Evolutionary conservation across 345 rosid species (phyloP).

Genomic region (Abelmoschus esculentus): DNA sequence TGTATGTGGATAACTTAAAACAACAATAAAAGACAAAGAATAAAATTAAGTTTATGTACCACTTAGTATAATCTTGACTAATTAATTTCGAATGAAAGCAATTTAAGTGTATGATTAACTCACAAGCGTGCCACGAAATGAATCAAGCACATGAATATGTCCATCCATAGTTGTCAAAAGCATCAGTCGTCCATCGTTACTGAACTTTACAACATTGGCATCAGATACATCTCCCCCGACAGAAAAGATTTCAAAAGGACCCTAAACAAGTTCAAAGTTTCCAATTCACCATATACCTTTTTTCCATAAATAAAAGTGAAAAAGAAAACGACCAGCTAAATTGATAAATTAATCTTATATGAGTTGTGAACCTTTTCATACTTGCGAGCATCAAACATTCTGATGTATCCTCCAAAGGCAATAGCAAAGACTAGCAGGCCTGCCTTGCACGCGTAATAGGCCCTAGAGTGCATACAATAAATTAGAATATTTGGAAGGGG

Average conservation of each 20-base stretch:
- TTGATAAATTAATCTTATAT: neutral
- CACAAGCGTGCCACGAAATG: conserved; percentile 88
- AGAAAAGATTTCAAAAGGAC: conserved; percentile 83
- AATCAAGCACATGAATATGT: conserved; percentile 79
- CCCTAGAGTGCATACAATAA: conserved; percentile 31
- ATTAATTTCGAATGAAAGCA: neutral
- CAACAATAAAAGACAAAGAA: conserved; percentile 12
- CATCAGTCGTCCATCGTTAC: conserved; percentile 86
- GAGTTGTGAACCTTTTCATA: conserved; percentile 67
- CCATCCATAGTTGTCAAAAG: conserved; percentile 93
- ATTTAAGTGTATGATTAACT: conserved; percentile 15
- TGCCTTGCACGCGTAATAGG: conserved; percentile 69
- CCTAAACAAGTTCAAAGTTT: conserved; percentile 29
- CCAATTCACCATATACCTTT: too few relatives aligned
- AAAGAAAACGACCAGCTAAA: neutral
- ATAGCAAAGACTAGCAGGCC: conserved; percentile 85
- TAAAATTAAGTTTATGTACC: neutral
- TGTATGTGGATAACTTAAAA: conserved; percentile 64
- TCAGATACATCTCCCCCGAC: conserved; percentile 82
- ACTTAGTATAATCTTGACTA: neutral
- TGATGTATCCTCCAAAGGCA: conserved; percentile 86
- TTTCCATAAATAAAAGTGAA: neutral
- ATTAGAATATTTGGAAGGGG: conserved; percentile 5
- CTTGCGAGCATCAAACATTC: conserved; percentile 92
- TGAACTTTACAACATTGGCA: conserved; percentile 83